Evolutionary conservation across 495 filamentous ascomycete genomes (phyloP).

Genomic region (Trichoderma erinaceum): DNA sequence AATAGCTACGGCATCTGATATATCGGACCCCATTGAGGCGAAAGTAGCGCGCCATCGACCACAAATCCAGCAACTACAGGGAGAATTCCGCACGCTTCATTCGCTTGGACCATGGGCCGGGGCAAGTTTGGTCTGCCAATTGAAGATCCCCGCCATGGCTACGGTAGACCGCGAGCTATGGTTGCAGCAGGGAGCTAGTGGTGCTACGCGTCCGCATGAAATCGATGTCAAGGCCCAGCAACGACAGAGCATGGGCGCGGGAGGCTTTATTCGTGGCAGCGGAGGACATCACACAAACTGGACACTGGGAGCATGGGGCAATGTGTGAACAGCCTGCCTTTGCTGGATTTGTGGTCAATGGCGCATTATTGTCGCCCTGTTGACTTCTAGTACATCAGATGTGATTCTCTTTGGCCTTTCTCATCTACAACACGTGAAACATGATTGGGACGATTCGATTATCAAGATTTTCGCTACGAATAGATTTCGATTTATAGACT

Average conservation of each 20-base stretch:
- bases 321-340: conserved; percentile 17
- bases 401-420: too few relatives aligned
- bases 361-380: too few relatives aligned
- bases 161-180: conserved; percentile 84
- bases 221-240: conserved; percentile 47
- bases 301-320: conserved; percentile 75
- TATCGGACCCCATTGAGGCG: conserved; percentile 49
- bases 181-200: conserved; percentile 66
- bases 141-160: conserved; percentile 72
- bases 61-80: conserved; percentile 38
- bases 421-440: background rate
- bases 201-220: conserved; percentile 61
- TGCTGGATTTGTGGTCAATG: background rate
- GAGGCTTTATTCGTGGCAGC: conserved; percentile 43
- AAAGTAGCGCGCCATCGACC: conserved; percentile 5
- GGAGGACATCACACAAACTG: conserved; percentile 60
- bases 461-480: background rate
- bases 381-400: too few relatives aligned
- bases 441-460: background rate
- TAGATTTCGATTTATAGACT: background rate
- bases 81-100: conserved; percentile 67
- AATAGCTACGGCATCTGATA: background rate
- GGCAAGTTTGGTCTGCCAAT: conserved; percentile 69
- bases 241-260: conserved; percentile 56
- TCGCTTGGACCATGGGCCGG: conserved; percentile 86